Evolutionary conservation across 352 stramenopile species (phyloP), one percentile per base, ranked within the genome.

Genomic region (Saprolegnia diclina): DNA sequence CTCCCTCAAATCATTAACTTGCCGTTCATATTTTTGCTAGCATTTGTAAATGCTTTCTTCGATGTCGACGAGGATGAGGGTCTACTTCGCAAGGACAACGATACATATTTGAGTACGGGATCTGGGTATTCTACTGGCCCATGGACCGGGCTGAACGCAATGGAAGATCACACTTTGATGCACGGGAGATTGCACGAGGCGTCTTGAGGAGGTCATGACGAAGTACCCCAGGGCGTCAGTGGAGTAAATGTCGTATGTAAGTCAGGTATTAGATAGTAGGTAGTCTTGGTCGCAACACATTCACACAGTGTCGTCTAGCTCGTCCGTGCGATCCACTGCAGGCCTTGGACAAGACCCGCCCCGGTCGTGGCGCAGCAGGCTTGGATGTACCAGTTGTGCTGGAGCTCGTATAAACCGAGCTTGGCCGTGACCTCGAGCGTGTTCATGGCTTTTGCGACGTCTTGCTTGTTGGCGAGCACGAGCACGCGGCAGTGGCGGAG

Each of bases 401-500:
- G 42, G 9, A 68, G 38, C 63, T 54, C 29, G 24, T 68, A 48
- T 13, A 68, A 54, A 13, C 44, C 62, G 21, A 68, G 46, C 24
- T 68, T 68, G 9, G 62, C 62, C 18, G 32, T 59, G 62, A 68
- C 46, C 18, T 32, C 62, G 29, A 46, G 14, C 18, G 62, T 29
- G 24, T 56, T 46, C 62, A 68, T 32, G 11, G 62, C 62, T 44
- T 46, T 46, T 14, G 46, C 32, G 21, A 59, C 22, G n/a, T 69
- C 63, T 46, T 69, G 63, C 38, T 69, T 69, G 38, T 69, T 69
- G 63, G 63, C 63, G 26, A 69, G 50, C 4, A 69, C 53, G 22
- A 69, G 53, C 32, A 69, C 44, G n/a, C 24, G 53, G 35, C 14
- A 22, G 22, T 62, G 18, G 29, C 50, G 45, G 6, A 69, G 40